These are phyloP conservation scores for Lepiota venenata DNA, from an alignment of 768 basidiomycete species.

Conservation along the genomic window DNA sequence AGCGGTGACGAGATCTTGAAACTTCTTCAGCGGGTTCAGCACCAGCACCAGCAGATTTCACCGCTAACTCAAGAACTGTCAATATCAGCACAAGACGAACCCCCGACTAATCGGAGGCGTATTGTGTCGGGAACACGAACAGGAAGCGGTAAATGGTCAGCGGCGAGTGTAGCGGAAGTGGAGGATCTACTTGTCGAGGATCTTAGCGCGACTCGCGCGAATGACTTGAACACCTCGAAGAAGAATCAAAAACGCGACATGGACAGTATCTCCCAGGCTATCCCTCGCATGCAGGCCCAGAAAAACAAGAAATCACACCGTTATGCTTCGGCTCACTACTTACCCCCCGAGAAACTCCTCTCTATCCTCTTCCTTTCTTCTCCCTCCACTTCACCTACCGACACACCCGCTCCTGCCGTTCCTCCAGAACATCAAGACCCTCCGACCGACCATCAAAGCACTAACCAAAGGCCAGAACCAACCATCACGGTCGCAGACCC, in stretches of 20 bases:
- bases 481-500: no score
- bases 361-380: neutral
- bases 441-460: no score
- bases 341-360: neutral
- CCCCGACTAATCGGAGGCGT: neutral
- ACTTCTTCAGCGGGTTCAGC: no score
- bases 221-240: neutral
- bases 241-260: neutral
- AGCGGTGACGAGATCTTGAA: no score
- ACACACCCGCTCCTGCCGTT: no score
- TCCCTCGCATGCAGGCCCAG: no score
- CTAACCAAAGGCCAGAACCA: no score
- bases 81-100: no score
- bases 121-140: neutral
- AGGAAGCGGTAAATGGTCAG: neutral
- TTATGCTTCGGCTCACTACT: neutral
- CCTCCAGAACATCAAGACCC: neutral
- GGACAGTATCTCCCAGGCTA: no score
- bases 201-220: neutral
- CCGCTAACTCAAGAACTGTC: no score
- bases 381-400: neutral
- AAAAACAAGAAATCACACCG: neutral
- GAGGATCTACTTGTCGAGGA: neutral
- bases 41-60: no score
- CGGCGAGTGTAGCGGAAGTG: conserved; percentile 1